These are phyloP conservation scores for Dinochytrium kinnereticum DNA, from an alignment of 371 early-diverging fungal species.

Conservation along the genomic window DNA sequence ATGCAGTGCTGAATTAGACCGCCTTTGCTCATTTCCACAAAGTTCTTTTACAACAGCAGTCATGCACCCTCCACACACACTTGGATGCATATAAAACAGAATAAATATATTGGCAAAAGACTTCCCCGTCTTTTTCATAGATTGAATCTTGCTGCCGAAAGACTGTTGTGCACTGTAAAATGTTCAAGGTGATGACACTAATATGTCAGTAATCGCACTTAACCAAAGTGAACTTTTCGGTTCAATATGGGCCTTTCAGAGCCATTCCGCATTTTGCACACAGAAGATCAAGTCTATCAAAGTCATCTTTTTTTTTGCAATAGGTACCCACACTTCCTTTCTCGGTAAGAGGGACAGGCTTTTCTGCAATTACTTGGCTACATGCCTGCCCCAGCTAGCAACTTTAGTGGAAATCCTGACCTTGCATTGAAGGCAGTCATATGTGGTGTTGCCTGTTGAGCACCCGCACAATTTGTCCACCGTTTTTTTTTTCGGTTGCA, in stretches of 20 bases:
- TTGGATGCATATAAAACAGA: slow-evolving; percentile 81
- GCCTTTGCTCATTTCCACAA: slow-evolving; percentile 83
- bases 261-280: slow-evolving; percentile 91
- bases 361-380: slow-evolving; percentile 80
- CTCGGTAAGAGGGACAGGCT: slow-evolving; percentile 79
- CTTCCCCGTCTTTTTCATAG: slow-evolving; percentile 84
- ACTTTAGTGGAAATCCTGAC: slow-evolving; percentile 56
- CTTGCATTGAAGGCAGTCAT: slow-evolving; percentile 90
- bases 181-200: slow-evolving; percentile 95
- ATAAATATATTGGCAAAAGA: slow-evolving; percentile 92
- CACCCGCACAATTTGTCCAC: slow-evolving; percentile 90
- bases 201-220: not conserved
- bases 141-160: slow-evolving; percentile 95
- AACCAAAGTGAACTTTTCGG: slow-evolving; percentile 52
- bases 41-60: slow-evolving; percentile 91
- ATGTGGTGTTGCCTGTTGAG: slow-evolving; percentile 86
- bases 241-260: slow-evolving; percentile 86
- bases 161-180: slow-evolving; percentile 87
- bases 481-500: slow-evolving; percentile 60
- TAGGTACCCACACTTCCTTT: slow-evolving; percentile 65
- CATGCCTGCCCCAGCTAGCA: slow-evolving; percentile 71
- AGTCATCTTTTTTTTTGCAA: slow-evolving; percentile 92
- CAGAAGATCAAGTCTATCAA: slow-evolving; percentile 77
- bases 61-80: slow-evolving; percentile 92
- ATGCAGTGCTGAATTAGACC: slow-evolving; percentile 76